Conservation (phyloP, 2,329 filamentous ascomycete genomes). For the Penicillium sp. region DNA sequence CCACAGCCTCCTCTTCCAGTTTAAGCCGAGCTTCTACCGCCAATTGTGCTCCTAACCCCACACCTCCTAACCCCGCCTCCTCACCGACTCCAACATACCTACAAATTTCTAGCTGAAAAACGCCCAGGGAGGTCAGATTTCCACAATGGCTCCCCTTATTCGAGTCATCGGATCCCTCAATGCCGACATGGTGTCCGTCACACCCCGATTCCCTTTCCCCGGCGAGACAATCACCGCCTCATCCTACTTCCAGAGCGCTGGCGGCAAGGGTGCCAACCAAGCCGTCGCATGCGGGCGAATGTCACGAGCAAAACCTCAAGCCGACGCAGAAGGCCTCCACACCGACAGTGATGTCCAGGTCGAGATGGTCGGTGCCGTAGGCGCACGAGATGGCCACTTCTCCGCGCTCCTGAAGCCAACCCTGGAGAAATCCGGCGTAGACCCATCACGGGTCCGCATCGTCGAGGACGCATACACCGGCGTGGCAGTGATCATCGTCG, state of each 20-base stretch:
- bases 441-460: conserved; percentile 55
- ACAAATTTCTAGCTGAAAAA: background rate
- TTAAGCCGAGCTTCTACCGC: background rate
- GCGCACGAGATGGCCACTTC: conserved; percentile 62
- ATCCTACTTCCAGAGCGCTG: conserved; percentile 76
- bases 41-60: conserved; percentile 2
- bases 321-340: conserved; percentile 15
- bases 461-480: conserved; percentile 60
- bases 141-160: conserved; percentile 57
- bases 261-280: conserved; percentile 96
- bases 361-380: conserved; percentile 74
- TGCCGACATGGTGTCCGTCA: conserved; percentile 87
- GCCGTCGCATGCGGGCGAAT: conserved; percentile 85
- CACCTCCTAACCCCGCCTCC: background rate
- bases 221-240: conserved; percentile 85
- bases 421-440: conserved; percentile 63
- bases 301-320: conserved; percentile 56
- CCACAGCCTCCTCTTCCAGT: too few relatives aligned
- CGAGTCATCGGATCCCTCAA: conserved; percentile 91
- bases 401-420: conserved; percentile 60
- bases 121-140: background rate
- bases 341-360: conserved; percentile 47
- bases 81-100: conserved; percentile 2
- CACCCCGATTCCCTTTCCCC: conserved; percentile 75
- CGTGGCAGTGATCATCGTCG: conserved; percentile 74